A percentile compares a stretch with the other conserved stretches of the same genome.
Evolutionary conservation across 2,329 filamentous ascomycete genomes (phyloP).

Genomic region (Diaporthe nobilis): DNA sequence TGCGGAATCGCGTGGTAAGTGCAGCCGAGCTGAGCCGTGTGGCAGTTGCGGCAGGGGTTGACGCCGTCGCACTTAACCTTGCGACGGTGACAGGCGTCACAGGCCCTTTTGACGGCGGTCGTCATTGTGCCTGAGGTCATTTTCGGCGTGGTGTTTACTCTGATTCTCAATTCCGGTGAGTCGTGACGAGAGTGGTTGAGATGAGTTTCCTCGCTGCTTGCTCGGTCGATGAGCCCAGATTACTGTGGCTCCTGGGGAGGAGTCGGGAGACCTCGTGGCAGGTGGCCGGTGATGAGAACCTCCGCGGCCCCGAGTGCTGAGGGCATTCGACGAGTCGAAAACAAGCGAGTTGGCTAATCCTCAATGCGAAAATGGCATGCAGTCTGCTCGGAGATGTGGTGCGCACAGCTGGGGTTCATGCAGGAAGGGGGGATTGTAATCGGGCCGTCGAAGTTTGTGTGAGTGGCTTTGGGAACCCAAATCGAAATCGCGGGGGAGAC

Average conservation of each 20-base stretch:
- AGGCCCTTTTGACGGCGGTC: constrained; percentile 73
- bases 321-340: constrained; percentile 16
- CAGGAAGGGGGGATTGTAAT: constrained; percentile 37
- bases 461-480: constrained; percentile 36
- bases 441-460: constrained; percentile 40
- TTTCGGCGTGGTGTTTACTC: constrained; percentile 18
- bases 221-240: constrained; percentile 9
- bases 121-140: constrained; percentile 54
- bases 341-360: not conserved
- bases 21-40: constrained; percentile 75
- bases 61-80: constrained; percentile 82
- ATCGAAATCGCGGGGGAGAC: constrained; percentile 41
- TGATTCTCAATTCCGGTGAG: constrained; percentile 11
- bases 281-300: constrained; percentile 31
- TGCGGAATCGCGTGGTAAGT: constrained; percentile 83
- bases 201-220: not conserved
- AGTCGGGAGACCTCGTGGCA: constrained; percentile 35
- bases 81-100: constrained; percentile 80
- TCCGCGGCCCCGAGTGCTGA: constrained; percentile 28
- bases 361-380: constrained; percentile 3
- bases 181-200: not conserved
- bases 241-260: constrained; percentile 28
- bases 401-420: constrained; percentile 40
- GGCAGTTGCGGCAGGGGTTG: constrained; percentile 80
- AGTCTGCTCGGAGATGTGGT: constrained; percentile 8